phyloP scores from a whole-genome alignment of 2,329 filamentous ascomycete species.

The Colletotrichum godetiae region DNA sequence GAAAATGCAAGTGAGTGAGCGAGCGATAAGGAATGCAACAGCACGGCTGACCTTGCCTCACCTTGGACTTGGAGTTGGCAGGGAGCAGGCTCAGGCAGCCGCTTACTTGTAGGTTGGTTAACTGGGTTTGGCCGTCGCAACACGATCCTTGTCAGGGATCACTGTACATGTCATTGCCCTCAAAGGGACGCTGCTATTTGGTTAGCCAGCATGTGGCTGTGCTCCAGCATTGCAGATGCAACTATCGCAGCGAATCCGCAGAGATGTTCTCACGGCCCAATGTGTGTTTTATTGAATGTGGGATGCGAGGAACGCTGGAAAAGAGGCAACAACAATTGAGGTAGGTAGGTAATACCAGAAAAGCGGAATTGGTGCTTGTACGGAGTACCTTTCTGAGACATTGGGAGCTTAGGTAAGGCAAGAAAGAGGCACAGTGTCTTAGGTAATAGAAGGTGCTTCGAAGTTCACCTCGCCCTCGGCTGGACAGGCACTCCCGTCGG shows the following conservation, averaged over 20 bases:
- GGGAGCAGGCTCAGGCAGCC: constrained; percentile 13
- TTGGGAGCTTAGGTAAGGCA: not conserved
- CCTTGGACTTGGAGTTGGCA: not conserved
- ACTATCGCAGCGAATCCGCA: not conserved
- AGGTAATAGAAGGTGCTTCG: no score
- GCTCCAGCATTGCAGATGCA: not conserved
- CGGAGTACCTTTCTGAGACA: no score
- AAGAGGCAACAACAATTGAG: not conserved
- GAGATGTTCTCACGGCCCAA: not conserved
- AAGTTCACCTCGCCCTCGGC: not conserved
- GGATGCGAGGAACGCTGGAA: not conserved
- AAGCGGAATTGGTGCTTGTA: no score
- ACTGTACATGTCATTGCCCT: not conserved
- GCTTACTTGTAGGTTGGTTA: constrained; percentile 1
- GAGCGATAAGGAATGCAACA: constrained; percentile 8
- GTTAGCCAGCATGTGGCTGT: not conserved
- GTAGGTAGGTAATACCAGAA: not conserved
- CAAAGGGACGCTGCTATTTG: not conserved
- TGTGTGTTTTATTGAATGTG: not conserved
- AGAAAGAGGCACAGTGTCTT: no score
- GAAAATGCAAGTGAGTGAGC: constrained; percentile 30
- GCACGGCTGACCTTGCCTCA: not conserved
- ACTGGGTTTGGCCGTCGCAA: not conserved
- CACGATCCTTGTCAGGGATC: not conserved
- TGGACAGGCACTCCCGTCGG: not conserved